Evolutionary conservation across 2,329 filamentous ascomycete genomes (phyloP), one percentile per base, ranked within the genome.

Genomic region (Fusarium sp.): DNA sequence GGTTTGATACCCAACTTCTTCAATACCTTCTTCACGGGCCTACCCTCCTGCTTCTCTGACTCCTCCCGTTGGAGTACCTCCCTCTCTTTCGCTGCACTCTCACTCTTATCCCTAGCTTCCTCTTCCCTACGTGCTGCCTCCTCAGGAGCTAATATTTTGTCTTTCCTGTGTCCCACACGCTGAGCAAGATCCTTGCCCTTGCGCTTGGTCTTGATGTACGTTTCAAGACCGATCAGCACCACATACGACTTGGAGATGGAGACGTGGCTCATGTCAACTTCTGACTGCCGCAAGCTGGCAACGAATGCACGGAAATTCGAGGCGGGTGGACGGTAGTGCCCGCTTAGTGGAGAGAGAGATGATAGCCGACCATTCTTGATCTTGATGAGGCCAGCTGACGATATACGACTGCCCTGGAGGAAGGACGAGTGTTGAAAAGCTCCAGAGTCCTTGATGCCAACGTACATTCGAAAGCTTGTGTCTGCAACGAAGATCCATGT

Each of bases 401-500:
- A 89, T 53, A 97, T 94, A 15, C 94, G 89, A 12, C 90, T 87
- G 24, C 94, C 94, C 66, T 94, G 92, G 3, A 97, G 84, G 74
- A 98, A 97, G 0, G 93, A 96, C 15, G 91, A 94, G 79, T 97
- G 94, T 74, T 97, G 94, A 75, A 98, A 98, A 7, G 92, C 89
- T 13, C 94, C 94, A 6, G 90, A 91, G 77, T 92, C 89, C 76
- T 98, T 97, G 82, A 97, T 96, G 47, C 94, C 94, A 33, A 97
- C 89, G 77, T 97, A 97, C 0, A 97, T 84, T 2, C 92, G 89
- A 77, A 94, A 96, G 2, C 88, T 91, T 2, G 93, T 95, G 79
- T 97, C 94, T 24, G 92, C 91, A 10, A 94, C 94, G 74, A 97
- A 98, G 69, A 97, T 97, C 94, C 94, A 97, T 7, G 92, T 96